Evolutionary conservation across 768 basidiomycete species (phyloP), one percentile per base, ranked within the genome.

Genomic region (Russula sp.): DNA sequence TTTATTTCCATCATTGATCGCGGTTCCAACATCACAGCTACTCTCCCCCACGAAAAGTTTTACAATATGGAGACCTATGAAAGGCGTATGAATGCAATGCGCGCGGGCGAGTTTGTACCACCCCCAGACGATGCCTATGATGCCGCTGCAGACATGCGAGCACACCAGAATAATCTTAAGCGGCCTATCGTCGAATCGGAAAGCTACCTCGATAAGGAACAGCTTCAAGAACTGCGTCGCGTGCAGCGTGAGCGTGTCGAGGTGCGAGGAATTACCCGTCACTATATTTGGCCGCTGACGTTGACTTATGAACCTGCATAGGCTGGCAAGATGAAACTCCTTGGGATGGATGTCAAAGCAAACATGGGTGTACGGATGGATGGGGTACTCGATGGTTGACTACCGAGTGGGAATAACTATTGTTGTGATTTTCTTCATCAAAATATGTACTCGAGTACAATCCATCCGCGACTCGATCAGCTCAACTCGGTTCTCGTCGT

Each of bases 41-140:
- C 94, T 3, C 79, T 97, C 3, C 91, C 94, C 10, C 89, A 96
- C 70, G 93, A 95, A 73, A 97, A 97, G 73, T 97, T 94, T 74
- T 96, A 96, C 73, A 84, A 94, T 70, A 92, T 95, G 82, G 85
- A 84, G 59, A 81, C 83, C 6, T 94, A 93, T 72, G 91, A 94
- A 64, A 78, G 78, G 22, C 86, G 91, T 52, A 96, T 96, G 94
- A 74, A 82, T 42, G 85, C 91, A 22, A 76, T 96, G 54, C 85
- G 93, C 50, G 80, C 85, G n/a, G 94, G 94, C 44, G 92, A 90
- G 68, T 88, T 83, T 56, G 75, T 93, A 9, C 88, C 91, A 0
- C 86, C 88, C 7, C 68, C 82, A 4, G 83, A 87, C 59, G 86
- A 88, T 70, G 70, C 75, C 13, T 97, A 97, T 73, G 90, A 97